Evolutionary conservation across 1,139 yeast genomes (phyloP), one percentile per base, ranked within the genome.

Genomic region (Taphrina wiesneri): DNA sequence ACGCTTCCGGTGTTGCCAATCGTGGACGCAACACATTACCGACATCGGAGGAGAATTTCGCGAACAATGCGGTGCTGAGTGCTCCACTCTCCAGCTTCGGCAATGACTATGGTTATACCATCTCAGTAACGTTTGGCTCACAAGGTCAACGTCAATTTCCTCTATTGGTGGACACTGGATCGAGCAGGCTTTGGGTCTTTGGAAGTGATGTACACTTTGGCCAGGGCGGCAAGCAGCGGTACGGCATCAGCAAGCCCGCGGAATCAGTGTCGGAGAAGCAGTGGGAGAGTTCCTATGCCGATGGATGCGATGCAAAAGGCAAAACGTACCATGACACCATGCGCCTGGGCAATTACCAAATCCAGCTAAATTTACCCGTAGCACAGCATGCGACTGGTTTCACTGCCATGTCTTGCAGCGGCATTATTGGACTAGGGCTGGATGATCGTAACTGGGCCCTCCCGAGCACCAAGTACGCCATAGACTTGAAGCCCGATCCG

Each of bases 51-150:
- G 49, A 21, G n/a, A 13, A 21, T 7, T 28, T n/a, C 49, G 3
- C 25, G 28, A 45, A 7, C 4, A 9, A n/a, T 13, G n/a, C 28
- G n/a, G 28, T 21, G 7, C 49, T 45, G 7, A n/a, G 28, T 7
- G 28, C 49, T 11, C 49, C 49, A 21, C 28, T 45, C n/a, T 45
- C 49, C 28, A 45, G 49, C 49, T 45, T 45, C 21, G 49, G 49
- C 2, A 49, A 49, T 26, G 54, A 49, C 21, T 49, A 49, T 17
- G 54, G 36, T 7, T 49, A 49, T 23, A 30, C 54, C 36, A 17
- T 49, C 36, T 28, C 34, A 2, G 36, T 49, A 1, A 25, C 9
- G 2, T 49, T 28, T 25, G 54, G 23, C 9, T 49, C 54, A 6
- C 54, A 49, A 23, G 54, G 54, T 13, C 11, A 11, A 19, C 32